Base-by-base conservation (phyloP, 805 yeast species). In the Debaryomyces maramus region DNA sequence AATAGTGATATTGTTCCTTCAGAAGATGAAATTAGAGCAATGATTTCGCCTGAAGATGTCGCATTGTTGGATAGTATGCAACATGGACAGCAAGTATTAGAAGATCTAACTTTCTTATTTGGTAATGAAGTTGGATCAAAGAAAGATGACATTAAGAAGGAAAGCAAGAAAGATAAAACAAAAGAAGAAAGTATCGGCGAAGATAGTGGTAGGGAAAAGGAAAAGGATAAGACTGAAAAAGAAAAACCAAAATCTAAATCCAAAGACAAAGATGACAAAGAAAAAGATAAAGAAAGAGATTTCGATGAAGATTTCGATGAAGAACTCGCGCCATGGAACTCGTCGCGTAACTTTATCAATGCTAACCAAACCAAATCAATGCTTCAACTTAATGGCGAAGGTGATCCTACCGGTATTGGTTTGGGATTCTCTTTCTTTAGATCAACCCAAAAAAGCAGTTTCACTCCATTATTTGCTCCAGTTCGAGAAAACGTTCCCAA, bases 361-460 rank as follows among this genome's bases (percentile, higher is more conserved):
- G 93, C 98, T 2, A 89, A 96, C 17, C 98, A 90, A 58, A 95
- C 97, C 40, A 90, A 95, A 54, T 95, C 97, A 0, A 93, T 93
- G 97, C 73, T 93, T 31, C 97, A 89, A 56, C 77, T 93, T 18
- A 88, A 88, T 56, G 97, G 97, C 10, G 90, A 83, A 39, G 98
- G 98, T 35, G 98, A 93, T 60, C 95, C 96, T 1, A 81, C 96
- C 0, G 96, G 95, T 17, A 80, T 86, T 47, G 93, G 96, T 2
- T 85, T 88, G 48, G 96, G 91, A 0, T 86, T 86, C 49, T 88
- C 96, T 7, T 85, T 91, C 49, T 71, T 90, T 51, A 77, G 90
- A 48, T 86, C 97, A 0, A 88, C 97, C 0, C 95, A 91, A 88
- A 93, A 91, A 61, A 96, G 95, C 55, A 96, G 96, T 1, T 91